These are phyloP conservation scores for Pluteus cervinus DNA, from an alignment of 768 basidiomycete genomes.

Conservation along the genomic window DNA sequence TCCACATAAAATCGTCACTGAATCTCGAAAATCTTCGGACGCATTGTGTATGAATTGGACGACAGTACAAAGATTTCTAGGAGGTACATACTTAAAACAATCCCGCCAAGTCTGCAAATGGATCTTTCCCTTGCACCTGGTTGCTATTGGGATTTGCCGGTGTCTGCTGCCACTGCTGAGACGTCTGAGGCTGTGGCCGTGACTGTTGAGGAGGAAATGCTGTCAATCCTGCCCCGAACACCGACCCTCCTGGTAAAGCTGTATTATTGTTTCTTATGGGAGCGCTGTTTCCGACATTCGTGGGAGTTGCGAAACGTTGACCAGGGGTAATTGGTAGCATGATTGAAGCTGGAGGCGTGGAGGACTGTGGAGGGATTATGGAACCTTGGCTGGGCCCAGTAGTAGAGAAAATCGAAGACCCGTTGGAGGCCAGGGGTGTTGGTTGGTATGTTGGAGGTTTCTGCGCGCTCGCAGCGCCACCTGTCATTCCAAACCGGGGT, in stretches of 20 bases:
- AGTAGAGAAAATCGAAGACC: slow-evolving; percentile 9
- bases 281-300: slow-evolving; percentile 11
- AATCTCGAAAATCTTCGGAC: background rate
- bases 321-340: slow-evolving; percentile 30
- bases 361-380: slow-evolving; percentile 20
- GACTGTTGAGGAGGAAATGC: slow-evolving; percentile 6
- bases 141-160: slow-evolving; percentile 2
- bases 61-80: slow-evolving; percentile 3
- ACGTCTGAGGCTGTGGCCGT: slow-evolving; percentile 7
- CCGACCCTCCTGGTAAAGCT: too few species aligned
- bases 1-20: background rate
- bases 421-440: slow-evolving; percentile 19
- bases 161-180: slow-evolving; percentile 17
- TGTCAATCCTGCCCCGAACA: slow-evolving; percentile 4
- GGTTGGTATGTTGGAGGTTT: slow-evolving; percentile 17
- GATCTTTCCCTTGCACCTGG: slow-evolving; percentile 57
- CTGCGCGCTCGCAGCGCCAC: slow-evolving; percentile 2
- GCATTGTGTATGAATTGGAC: background rate
- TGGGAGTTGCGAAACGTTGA: slow-evolving; percentile 6
- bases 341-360: slow-evolving; percentile 34
- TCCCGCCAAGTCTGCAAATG: slow-evolving; percentile 78
- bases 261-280: slow-evolving; percentile 24
- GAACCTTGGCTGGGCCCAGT: slow-evolving; percentile 11
- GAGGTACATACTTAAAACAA: slow-evolving; percentile 46
- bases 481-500: slow-evolving; percentile 2